Base-by-base conservation (phyloP, 768 basidiomycete genomes). In the Hypsizygus marmoreus region DNA sequence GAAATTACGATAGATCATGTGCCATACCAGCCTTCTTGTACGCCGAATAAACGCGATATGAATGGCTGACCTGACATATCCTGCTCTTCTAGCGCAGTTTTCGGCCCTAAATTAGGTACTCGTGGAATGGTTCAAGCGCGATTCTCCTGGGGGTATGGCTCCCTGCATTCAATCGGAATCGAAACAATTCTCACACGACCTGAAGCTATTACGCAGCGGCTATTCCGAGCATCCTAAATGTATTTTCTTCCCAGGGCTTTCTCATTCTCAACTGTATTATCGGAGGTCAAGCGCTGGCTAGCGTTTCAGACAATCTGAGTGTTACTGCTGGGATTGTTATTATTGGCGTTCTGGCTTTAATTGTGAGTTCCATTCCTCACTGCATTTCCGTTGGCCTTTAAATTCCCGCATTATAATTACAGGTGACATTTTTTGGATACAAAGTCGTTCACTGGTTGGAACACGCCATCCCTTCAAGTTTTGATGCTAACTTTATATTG, bases 91-190 rank as follows among this genome's bases (percentile, higher is more conserved):
- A 75, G 75, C 44, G 70, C 69, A n/a, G 81, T 83, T 3, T 89
- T 88, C 67, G 88, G 91, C 9, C 88, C 91, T 0, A 84, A 82
- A 60, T 69, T 87, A 1, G 91, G 91, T n/a, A 77, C 86, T 58
- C 74, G 90, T 14, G 86, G 86, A 44, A 88, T 92, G 87, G 80
- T 89, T 17, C 77, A 81, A 48, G 80, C 86, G 58, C 53, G 52
- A n/a, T 62, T 60, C 45, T 53, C 66, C 17, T 64, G 60, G 60
- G 62, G 63, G 64, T 68, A 41, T 56, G 54, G 36, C 24, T 23
- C 17, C 23, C 37, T 42, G 31, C 43, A 34, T 33, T 29, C 45
- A 7, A 36, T 17, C 39, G 14, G 24, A n/a, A 36, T 6, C 10
- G 24, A 11, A 14, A 33, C 20, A 31, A 33, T 11, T 39, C 50